Evolutionary conservation across 2,329 filamentous ascomycete genomes (phyloP).

Genomic region (Diplodia scrobiculata): DNA sequence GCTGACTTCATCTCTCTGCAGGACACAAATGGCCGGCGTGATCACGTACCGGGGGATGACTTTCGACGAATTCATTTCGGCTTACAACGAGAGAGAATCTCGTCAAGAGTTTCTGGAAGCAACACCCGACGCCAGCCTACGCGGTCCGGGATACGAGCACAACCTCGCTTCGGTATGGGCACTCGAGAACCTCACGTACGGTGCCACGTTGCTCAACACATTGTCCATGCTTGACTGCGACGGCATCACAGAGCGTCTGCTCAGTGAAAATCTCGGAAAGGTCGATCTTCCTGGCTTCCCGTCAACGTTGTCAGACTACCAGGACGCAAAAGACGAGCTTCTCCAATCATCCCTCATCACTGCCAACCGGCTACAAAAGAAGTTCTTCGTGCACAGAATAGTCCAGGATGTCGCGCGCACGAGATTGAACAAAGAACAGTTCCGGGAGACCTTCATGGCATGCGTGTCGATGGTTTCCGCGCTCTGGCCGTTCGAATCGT

Average conservation of each 20-base stretch:
- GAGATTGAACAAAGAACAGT: not conserved
- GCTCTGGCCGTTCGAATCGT: constrained; percentile 31
- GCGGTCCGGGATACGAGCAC: constrained; percentile 5
- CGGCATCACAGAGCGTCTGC: constrained; percentile 29
- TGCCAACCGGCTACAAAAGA: not conserved
- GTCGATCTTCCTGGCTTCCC: constrained; percentile 16
- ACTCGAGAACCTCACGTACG: constrained; percentile 31
- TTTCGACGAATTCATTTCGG: constrained; percentile 30
- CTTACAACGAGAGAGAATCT: constrained; percentile 26
- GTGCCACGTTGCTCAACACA: constrained; percentile 28
- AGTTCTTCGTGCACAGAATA: not conserved
- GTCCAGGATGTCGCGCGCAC: not conserved
- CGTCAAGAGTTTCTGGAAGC: not conserved
- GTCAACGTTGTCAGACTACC: no score
- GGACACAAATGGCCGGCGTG: constrained; percentile 34
- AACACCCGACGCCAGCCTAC: not conserved
- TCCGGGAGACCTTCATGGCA: not conserved
- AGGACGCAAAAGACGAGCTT: constrained; percentile 30
- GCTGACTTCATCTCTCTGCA: no score
- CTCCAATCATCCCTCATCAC: constrained; percentile 26
- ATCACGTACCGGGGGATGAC: constrained; percentile 29
- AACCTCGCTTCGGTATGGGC: constrained; percentile 30
- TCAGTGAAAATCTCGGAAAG: not conserved
- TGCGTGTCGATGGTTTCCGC: constrained; percentile 29
- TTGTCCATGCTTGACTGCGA: constrained; percentile 32